Conservation (phyloP, 257 asterid genomes). For the Solanum bulbocastanum region DNA sequence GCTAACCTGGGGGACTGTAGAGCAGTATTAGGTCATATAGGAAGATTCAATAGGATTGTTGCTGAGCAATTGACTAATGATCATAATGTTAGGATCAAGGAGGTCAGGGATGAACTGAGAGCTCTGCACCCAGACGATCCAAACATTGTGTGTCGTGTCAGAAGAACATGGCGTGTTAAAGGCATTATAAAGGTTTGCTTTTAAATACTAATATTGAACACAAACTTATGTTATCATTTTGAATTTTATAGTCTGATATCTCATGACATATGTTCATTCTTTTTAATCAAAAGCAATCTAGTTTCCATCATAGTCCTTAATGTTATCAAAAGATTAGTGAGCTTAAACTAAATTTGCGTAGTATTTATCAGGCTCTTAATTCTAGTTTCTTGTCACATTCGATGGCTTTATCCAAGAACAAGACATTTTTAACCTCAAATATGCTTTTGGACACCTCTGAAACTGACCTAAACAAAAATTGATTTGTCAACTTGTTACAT, state of each 20-base stretch:
- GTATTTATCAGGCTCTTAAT: too few species aligned
- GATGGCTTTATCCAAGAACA: too few species aligned
- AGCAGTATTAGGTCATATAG: conserved; percentile 61
- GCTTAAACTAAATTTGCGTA: too few species aligned
- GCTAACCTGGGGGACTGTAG: conserved; percentile 89
- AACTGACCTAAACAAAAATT: too few species aligned
- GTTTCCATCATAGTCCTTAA: too few species aligned
- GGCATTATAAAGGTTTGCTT: conserved; percentile 75
- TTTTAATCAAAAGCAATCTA: too few species aligned
- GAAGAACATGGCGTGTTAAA: conserved; percentile 72
- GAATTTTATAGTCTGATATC: background rate
- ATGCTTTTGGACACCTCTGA: too few species aligned
- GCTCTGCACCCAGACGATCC: conserved; percentile 61
- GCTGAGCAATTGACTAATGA: conserved; percentile 73
- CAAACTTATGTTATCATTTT: background rate
- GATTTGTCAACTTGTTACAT: too few species aligned
- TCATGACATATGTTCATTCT: background rate
- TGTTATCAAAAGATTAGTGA: too few species aligned
- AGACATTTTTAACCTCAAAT: too few species aligned
- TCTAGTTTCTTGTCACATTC: too few species aligned
- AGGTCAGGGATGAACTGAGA: conserved; percentile 57
- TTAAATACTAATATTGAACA: background rate
- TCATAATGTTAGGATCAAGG: conserved; percentile 60
- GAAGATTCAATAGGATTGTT: conserved; percentile 27
- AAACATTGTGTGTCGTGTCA: conserved; percentile 31